Base-by-base conservation (phyloP, 208 protist genomes). In the Acanthamoeba sp. region DNA sequence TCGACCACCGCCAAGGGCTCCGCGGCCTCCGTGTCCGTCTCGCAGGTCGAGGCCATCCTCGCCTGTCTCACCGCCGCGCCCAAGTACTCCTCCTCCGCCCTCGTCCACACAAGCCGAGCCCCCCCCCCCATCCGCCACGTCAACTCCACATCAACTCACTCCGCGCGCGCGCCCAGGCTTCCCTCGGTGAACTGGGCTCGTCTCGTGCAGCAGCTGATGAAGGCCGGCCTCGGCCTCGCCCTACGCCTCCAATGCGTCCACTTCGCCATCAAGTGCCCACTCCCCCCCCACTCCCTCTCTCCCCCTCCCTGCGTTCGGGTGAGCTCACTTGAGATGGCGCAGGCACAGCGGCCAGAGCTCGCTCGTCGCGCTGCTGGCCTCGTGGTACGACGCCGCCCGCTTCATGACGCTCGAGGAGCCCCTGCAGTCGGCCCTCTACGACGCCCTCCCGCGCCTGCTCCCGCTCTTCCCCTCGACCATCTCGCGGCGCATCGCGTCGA, bases 131-230 rank as follows among this genome's bases (percentile, higher is more conserved):
- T 29, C 10, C 24, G 16, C 22, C 50, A 88, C 29, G 42, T n/a
- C n/a, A n/a, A n/a, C n/a, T n/a, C n/a, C n/a, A n/a, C n/a, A n/a
- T n/a, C n/a, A n/a, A n/a, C n/a, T n/a, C n/a, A n/a, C n/a, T n/a
- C n/a, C n/a, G n/a, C n/a, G n/a, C n/a, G n/a, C n/a, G n/a, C n/a
- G n/a, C n/a, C n/a, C n/a, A n/a, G n/a, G n/a, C 29, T 90, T 20
- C 84, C 84, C 9, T 57, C 84, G 27, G 84, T 90, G 7, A 90
- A 90, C 50, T 90, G 84, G 84, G 84, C 29, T 14, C 84, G 84
- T 24, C 52, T 90, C 3, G 52, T 90, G 20, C 84, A 90, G 84
- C 84, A 90, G 84, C 84, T 90, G 32, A 90, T 90, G 84, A 90
- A 90, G 40, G 84, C 84, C 40, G 52, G 52, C 34, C 57, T 90